Base-by-base conservation (phyloP, 2,329 filamentous ascomycete species). In the Eurotiales sp. region DNA sequence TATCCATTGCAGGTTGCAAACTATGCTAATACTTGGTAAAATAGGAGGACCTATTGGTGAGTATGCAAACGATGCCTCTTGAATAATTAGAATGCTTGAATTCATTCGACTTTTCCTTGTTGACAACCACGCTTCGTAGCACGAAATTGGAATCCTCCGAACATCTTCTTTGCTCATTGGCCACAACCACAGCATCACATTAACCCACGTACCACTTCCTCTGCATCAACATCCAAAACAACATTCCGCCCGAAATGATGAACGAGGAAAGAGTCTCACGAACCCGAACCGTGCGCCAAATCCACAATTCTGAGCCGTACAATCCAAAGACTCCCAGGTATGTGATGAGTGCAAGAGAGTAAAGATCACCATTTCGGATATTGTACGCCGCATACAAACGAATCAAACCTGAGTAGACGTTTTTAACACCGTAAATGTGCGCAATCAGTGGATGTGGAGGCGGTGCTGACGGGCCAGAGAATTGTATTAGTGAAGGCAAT, bases 1-100 rank as follows among this genome's bases (percentile, higher is more conserved):
- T 75, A 43, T 77, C 67, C 52, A 69, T 73, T 29, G 68, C 68
- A n/a, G 66, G 67, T 29, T 71, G 64, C 30, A 77, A 62, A 8
- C 56, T 62, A 77, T 55, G 8, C 65, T 69, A 47, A 77, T 68
- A 11, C 64, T 61, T 34, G 72, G 67, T 37, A 78, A 55, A 21
- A 69, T 59, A 3, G 74, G 64, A 4, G 66, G 63, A 41, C 72
- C 69, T 19, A 70, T 64, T 8, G 61, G 56, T 37, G 74, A 69
- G 74, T 76, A 79, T 8, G 71, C 71, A 57, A 78, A 78, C 52
- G 62, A 32, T 12, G 29, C 29, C 4, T 32, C 29, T 5, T 32
- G 29, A 4, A 32, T 32, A 32, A 12, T 32, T 3, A 32, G 29
- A 32, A 32, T 32, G n/a, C n/a, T n/a, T n/a, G n/a, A n/a, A n/a